A percentile compares a stretch with the other conserved stretches of the same genome.
phyloP scores from a whole-genome alignment of 2,329 filamentous ascomycete species.

The Colletotrichum theobromicola region DNA sequence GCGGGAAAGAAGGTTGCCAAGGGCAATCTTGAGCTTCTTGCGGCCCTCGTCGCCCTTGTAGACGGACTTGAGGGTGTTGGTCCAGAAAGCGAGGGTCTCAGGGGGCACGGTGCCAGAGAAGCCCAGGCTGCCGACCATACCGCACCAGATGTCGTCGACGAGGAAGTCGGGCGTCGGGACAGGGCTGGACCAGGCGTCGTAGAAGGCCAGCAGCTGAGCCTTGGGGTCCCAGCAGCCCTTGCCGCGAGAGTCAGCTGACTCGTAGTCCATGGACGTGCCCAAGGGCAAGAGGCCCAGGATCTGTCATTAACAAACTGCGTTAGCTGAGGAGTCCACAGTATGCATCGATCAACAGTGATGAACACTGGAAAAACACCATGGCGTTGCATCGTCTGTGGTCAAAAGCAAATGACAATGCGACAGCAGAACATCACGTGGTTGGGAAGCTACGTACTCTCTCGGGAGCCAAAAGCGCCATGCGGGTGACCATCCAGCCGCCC shows the following conservation, averaged over 20 bases:
- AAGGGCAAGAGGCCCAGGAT: slow-evolving; percentile 53
- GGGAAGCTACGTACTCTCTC: slow-evolving; percentile 41
- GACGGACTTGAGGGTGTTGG: slow-evolving; percentile 45
- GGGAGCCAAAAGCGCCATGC: slow-evolving; percentile 57
- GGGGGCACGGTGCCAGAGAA: slow-evolving; percentile 45
- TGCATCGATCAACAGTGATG: background rate
- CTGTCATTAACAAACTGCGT: slow-evolving; percentile 27
- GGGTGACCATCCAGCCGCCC: slow-evolving; percentile 55
- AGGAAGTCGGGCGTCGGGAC: slow-evolving; percentile 51
- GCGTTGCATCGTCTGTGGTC: background rate
- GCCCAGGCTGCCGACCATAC: slow-evolving; percentile 48
- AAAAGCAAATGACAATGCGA: background rate
- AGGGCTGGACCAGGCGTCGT: slow-evolving; percentile 44
- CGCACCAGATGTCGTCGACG: slow-evolving; percentile 50
- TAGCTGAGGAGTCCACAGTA: background rate
- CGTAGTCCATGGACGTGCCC: slow-evolving; percentile 59
- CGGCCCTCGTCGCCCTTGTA: slow-evolving; percentile 56
- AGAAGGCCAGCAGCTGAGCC: slow-evolving; percentile 44
- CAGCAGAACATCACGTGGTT: background rate
- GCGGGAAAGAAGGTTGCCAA: slow-evolving; percentile 48
- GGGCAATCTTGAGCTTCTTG: slow-evolving; percentile 51
- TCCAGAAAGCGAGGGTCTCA: slow-evolving; percentile 50
- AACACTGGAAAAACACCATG: background rate
- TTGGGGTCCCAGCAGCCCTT: slow-evolving; percentile 57
- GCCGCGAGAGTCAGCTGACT: slow-evolving; percentile 48